A percentile compares a stretch with the other conserved stretches of the same genome.
Conservation (phyloP, 495 filamentous ascomycete species). For the Penicillium paradoxum region DNA sequence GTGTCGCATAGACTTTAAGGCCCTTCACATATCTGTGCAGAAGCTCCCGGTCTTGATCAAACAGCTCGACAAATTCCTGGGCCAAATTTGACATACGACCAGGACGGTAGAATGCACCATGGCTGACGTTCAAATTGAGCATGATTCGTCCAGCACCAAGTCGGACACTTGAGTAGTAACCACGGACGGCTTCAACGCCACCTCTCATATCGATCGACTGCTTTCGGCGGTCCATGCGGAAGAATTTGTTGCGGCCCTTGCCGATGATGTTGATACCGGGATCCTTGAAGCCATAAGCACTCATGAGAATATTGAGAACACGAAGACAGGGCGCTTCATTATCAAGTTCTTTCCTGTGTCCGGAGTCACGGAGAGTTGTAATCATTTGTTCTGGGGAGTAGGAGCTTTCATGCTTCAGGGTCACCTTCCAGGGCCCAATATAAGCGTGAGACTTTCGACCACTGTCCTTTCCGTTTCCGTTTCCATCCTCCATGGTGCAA, state of each 20-base stretch:
- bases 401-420: neutral
- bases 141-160: constrained; percentile 34
- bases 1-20: constrained; percentile 8
- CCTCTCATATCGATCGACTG: constrained; percentile 19
- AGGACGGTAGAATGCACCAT: constrained; percentile 38
- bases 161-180: constrained; percentile 46
- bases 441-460: neutral
- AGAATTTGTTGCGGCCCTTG: constrained; percentile 17
- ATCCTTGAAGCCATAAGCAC: constrained; percentile 16
- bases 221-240: constrained; percentile 14
- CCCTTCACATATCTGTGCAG: constrained; percentile 11
- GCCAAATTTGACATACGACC: constrained; percentile 24
- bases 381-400: neutral
- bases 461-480: neutral
- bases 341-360: neutral
- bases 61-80: neutral
- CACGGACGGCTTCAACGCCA: constrained; percentile 41
- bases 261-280: constrained; percentile 10
- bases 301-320: constrained; percentile 44
- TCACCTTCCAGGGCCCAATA: neutral
- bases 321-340: constrained; percentile 24
- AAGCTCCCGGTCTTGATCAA: neutral
- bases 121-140: constrained; percentile 46
- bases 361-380: neutral
- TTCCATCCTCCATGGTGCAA: neutral